Conservation (phyloP, 768 basidiomycete genomes). For the Plicaturopsis crispa region DNA sequence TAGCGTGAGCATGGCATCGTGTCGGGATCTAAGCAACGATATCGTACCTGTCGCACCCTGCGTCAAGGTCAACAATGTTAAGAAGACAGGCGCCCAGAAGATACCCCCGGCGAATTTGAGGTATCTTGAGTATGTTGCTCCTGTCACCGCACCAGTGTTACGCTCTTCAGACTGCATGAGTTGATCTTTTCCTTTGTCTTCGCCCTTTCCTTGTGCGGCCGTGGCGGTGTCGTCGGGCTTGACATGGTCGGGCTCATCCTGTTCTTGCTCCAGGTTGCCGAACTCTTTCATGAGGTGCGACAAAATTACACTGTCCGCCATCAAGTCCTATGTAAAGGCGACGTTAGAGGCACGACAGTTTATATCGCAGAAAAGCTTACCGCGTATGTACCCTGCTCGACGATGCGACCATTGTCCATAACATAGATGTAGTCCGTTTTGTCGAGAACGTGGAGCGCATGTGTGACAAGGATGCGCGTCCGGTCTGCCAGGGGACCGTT, state of each 20-base stretch:
- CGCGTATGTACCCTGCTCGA: background rate
- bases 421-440: background rate
- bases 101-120: conserved; percentile 15
- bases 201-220: background rate
- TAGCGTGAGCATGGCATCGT: background rate
- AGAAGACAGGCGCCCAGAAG: background rate
- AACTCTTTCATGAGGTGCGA: conserved; percentile 49
- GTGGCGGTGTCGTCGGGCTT: background rate
- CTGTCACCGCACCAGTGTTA: conserved; percentile 42
- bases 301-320: conserved; percentile 34
- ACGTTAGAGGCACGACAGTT: background rate
- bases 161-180: conserved; percentile 50
- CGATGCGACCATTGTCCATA: background rate
- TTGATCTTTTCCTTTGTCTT: background rate
- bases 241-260: background rate
- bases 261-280: conserved; percentile 28
- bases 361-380: background rate
- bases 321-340: conserved; percentile 3
- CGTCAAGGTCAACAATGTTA: background rate
- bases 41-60: background rate
- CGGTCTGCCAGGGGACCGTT: conserved; percentile 36
- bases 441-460: background rate
- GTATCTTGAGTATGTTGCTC: conserved; percentile 42
- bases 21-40: background rate
- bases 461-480: background rate